Conservation (phyloP, 305 asterid species). For the Fraxinus paxiana region DNA sequence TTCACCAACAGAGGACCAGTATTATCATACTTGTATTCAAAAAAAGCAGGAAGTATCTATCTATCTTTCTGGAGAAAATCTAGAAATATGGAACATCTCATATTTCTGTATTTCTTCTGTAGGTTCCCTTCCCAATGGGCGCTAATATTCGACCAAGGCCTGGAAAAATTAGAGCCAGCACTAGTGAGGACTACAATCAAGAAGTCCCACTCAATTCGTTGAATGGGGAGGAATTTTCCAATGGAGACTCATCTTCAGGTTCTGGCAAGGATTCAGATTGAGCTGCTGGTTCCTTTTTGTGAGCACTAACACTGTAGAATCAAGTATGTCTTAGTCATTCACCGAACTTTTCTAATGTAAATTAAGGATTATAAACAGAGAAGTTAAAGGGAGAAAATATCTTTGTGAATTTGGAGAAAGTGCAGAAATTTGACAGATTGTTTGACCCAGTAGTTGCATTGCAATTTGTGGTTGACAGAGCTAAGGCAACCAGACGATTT, state of each 20-base stretch:
- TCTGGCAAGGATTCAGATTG: constrained; percentile 71
- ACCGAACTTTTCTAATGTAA: constrained; percentile 60
- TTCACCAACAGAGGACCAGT: background rate
- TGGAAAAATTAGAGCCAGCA: constrained; percentile 54
- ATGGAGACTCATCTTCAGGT: constrained; percentile 59
- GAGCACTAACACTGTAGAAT: constrained; percentile 66
- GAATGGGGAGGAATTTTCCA: constrained; percentile 51
- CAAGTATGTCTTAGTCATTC: constrained; percentile 32
- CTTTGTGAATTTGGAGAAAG: constrained; percentile 35
- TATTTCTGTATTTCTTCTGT: constrained; percentile 19
- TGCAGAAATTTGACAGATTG: constrained; percentile 37
- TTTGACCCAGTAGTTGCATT: constrained; percentile 39
- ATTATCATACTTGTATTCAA: background rate
- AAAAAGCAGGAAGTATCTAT: background rate
- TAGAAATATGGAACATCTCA: constrained; percentile 1
- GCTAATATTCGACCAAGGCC: constrained; percentile 69
- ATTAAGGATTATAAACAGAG: constrained; percentile 50
- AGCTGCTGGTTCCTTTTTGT: constrained; percentile 40
- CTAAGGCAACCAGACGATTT: constrained; percentile 33
- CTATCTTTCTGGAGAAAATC: background rate
- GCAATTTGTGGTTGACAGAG: constrained; percentile 29
- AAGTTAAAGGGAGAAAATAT: constrained; percentile 28
- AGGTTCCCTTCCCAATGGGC: constrained; percentile 99
- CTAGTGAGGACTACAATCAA: constrained; percentile 58
- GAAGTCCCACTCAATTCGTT: constrained; percentile 38